Conservation (phyloP, 805 yeast genomes). For the Kazachstania bromeliacearum region DNA sequence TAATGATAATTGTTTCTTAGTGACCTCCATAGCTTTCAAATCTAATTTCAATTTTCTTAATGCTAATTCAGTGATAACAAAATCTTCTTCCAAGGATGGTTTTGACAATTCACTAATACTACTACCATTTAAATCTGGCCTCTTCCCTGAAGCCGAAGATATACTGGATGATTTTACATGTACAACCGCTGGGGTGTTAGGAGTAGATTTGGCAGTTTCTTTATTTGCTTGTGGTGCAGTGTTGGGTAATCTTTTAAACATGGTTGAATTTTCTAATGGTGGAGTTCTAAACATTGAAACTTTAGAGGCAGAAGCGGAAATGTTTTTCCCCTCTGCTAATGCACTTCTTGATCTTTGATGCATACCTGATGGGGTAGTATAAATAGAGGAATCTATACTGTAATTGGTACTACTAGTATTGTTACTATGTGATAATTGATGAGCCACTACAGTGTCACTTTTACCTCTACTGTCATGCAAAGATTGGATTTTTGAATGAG, state of each 20-base stretch:
- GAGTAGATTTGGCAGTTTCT: background rate
- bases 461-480: constrained; percentile 17
- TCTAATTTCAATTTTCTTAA: constrained; percentile 35
- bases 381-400: background rate
- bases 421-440: background rate
- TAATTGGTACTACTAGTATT: background rate
- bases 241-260: constrained; percentile 1
- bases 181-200: background rate
- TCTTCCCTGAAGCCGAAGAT: background rate
- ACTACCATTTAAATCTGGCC: background rate
- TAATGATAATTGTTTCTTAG: constrained; percentile 35
- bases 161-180: background rate
- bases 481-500: too few relatives aligned
- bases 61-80: constrained; percentile 27
- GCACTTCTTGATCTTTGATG: constrained; percentile 14
- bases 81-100: constrained; percentile 10
- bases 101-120: background rate
- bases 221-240: background rate
- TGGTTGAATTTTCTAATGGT: constrained; percentile 5
- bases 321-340: background rate
- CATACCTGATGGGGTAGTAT: background rate
- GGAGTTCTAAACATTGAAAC: constrained; percentile 15
- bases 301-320: constrained; percentile 5
- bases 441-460: constrained; percentile 21
- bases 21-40: constrained; percentile 33